Base-by-base conservation (phyloP, 768 basidiomycete genomes). In the Naganishia kalamii region DNA sequence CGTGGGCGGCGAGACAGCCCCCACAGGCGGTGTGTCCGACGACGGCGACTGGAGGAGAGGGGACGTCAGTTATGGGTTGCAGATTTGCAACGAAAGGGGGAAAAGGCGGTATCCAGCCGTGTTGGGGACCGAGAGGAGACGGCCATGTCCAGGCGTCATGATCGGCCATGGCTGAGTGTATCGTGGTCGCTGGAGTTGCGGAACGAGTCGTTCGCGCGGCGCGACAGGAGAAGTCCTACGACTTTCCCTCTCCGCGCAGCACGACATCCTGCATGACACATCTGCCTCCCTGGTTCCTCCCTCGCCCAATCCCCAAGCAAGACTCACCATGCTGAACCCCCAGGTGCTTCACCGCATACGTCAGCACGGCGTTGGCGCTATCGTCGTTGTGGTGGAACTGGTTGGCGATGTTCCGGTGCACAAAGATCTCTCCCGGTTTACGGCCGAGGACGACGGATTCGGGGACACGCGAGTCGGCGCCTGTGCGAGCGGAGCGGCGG, bases 371-470 rank as follows among this genome's bases (percentile, higher is more conserved):
- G 60, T 85, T 81, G 0, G 84, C 85, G 72, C 83, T 90, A 65
- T 83, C 83, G 75, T 94, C 92, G 62, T 86, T 77, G 3, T 81
- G 79, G 62, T 84, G 86, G 74, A 91, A 83, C 79, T 91, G 89
- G 87, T 94, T 92, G 60, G 90, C 91, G 69, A 93, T 86, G 77
- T 92, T 92, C 50, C 91, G 81, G 77, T 90, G 86, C 30, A 87
- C 77, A 52, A 93, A 92, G 66, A 89, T 84, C 47, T 87, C 87
- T 60, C 90, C 92, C 0, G 91, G 91, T 68, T 82, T 68, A 8
- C 70, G 67, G 47, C 63, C 74, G 49, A 74, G 64, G 50, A 75
- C 80, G 69, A 88, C 86, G 37, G 84, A 84, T 75, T 90, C 90
- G 21, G 89, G 89, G 2, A 91, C 88, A 68, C 91, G 82, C 12